A percentile compares a stretch with the other conserved stretches of the same genome.
phyloP scores from a whole-genome alignment of 176 grass and related monocot genomes.

The Zoysia pacifica region DNA sequence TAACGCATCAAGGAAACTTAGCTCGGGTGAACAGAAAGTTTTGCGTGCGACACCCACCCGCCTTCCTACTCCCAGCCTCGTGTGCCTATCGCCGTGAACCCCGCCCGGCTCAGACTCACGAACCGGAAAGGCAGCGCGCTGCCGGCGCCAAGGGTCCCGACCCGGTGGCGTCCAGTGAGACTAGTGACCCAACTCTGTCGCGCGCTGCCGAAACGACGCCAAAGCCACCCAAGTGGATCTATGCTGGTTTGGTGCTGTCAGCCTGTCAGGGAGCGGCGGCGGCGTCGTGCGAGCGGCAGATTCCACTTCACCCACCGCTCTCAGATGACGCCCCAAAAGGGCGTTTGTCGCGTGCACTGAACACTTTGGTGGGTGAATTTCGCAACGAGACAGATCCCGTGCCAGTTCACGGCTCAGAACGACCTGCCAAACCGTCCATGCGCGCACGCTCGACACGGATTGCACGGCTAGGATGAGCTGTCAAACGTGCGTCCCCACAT shows the following conservation, averaged over 20 bases:
- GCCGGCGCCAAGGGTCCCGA: background rate
- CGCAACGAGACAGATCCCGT: too few relatives aligned
- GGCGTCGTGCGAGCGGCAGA: background rate
- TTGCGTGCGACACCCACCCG: too few relatives aligned
- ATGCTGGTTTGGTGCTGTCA: background rate
- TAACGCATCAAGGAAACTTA: background rate
- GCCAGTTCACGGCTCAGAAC: too few relatives aligned
- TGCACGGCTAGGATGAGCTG: too few relatives aligned
- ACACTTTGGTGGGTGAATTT: too few relatives aligned
- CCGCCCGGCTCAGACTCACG: background rate
- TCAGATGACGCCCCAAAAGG: background rate
- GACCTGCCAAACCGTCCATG: too few relatives aligned
- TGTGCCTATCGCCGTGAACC: background rate
- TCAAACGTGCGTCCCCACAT: too few relatives aligned
- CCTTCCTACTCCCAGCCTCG: too few relatives aligned
- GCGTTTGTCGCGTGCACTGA: background rate
- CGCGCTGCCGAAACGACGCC: constrained; percentile 1
- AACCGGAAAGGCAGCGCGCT: background rate
- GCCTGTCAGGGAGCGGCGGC: background rate
- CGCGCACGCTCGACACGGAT: too few relatives aligned
- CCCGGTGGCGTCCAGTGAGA: background rate
- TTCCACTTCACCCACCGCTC: background rate
- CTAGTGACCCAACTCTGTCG: background rate
- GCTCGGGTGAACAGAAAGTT: too few relatives aligned
- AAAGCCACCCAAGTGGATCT: background rate